Evolutionary conservation across 805 yeast genomes (phyloP), one percentile per base, ranked within the genome.

Genomic region (Hanseniaspora thailandica): DNA sequence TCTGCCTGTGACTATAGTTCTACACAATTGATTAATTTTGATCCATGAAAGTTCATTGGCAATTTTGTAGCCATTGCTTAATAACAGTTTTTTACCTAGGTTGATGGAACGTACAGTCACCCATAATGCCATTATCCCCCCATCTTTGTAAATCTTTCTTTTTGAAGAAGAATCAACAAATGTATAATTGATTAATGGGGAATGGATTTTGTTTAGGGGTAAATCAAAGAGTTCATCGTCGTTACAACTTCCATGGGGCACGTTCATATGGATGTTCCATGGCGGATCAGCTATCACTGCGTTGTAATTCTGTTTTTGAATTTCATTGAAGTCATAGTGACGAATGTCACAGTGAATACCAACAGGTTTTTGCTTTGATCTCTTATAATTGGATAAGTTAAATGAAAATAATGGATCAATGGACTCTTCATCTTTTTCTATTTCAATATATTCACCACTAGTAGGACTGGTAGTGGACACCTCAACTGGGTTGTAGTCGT

Each of bases 51-150:
- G 66, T 64, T 89, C 97, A 64, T 88, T 90, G 22, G 77, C 69
- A 5, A 83, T 78, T 35, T 67, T 63, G 63, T 89, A 89, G 1
- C 97, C 97, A 96, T 96, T 88, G 55, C 76, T 78, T 4, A 64
- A 65, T 53, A 89, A 69, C 7, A 89, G 86, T 54, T 78, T 77
- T 39, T 95, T 75, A 0, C 97, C 97, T 20, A 84, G 72, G 60
- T 90, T 96, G 59, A 87, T 81, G 10, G 96, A 87, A 45, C 97
- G 74, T 1, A 97, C 97, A 1, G 97, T 90, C 10, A 90, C 97
- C 97, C 97, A 89, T 25, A 89, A 73, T 56, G 88, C 72, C 43
- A 88, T 69, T 2, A 89, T 69, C 0, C 97, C 97, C 61, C 86
- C 95, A 52, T 80, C 82, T 23, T 50, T 50, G 26, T 50, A 50